These are phyloP conservation scores for Leccinum olivaceopallidum DNA, from an alignment of 768 basidiomycete species.

Conservation along the genomic window DNA sequence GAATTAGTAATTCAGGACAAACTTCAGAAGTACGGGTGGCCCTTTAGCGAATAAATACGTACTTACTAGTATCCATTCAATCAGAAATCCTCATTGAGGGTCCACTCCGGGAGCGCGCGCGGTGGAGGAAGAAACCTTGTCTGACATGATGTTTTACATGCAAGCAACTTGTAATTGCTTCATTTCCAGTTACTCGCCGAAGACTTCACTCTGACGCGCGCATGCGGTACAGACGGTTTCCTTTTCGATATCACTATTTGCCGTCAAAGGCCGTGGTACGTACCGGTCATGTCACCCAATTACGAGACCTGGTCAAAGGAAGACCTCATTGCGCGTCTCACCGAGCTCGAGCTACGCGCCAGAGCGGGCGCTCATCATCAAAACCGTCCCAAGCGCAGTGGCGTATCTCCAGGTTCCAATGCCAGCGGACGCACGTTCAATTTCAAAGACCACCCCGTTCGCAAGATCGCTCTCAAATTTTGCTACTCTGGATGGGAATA, in stretches of 20 bases:
- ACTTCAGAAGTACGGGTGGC: too few species aligned
- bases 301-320: constrained; percentile 65
- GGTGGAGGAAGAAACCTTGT: neutral
- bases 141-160: neutral
- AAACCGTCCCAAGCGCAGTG: constrained; percentile 17
- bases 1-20: too few species aligned
- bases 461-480: constrained; percentile 94
- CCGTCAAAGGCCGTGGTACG: constrained; percentile 24
- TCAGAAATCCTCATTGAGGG: too few species aligned
- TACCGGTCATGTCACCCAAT: constrained; percentile 38
- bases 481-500: constrained; percentile 93
- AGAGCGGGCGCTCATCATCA: constrained; percentile 7
- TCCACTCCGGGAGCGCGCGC: neutral
- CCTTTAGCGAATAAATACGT: neutral
- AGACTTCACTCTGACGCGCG: neutral
- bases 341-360: constrained; percentile 48
- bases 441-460: constrained; percentile 66
- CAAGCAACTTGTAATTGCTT: neutral
- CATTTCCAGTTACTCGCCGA: neutral
- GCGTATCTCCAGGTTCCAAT: constrained; percentile 10
- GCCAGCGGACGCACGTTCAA: constrained; percentile 48
- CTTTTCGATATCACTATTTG: constrained; percentile 35
- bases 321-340: constrained; percentile 67
- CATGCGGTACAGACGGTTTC: constrained; percentile 35
- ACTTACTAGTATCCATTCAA: too few species aligned